Evolutionary conservation across 306 rosid genomes (phyloP).

Genomic region (Macrotyloma uniflorum): DNA sequence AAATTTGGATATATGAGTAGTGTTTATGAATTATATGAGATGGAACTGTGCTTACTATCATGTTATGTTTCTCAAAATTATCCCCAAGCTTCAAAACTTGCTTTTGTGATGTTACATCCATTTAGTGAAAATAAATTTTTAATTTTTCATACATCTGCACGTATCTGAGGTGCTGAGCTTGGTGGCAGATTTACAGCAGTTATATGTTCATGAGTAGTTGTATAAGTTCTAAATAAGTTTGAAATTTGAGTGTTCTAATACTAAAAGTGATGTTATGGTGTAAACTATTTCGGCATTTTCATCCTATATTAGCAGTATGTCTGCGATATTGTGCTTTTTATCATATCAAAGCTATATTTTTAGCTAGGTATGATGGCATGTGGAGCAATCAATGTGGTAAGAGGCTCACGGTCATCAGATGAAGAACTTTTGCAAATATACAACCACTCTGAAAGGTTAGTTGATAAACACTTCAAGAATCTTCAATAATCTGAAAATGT

Average conservation of each 20-base stretch:
- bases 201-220: conserved; percentile 10
- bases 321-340: conserved; percentile 4
- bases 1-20: not conserved
- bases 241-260: not conserved
- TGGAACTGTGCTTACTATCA: not conserved
- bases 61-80: not conserved
- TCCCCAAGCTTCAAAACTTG: not conserved
- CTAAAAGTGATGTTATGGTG: conserved; percentile 1
- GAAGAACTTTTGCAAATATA: conserved; percentile 88
- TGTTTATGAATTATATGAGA: not conserved
- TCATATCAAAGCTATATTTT: conserved; percentile 41
- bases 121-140: conserved; percentile 11
- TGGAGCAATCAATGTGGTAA: conserved; percentile 91
- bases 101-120: not conserved
- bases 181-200: conserved; percentile 2
- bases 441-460: conserved; percentile 89
- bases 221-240: not conserved
- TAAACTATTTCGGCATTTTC: not conserved
- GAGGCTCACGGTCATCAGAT: conserved; percentile 91
- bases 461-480: conserved; percentile 7
- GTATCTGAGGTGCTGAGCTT: not conserved
- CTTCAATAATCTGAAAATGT: not conserved
- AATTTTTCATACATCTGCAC: not conserved
- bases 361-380: conserved; percentile 88
- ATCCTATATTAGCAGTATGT: conserved; percentile 8